These are phyloP conservation scores for Diplodia mutila DNA, from an alignment of 2,329 filamentous ascomycete genomes.

Conservation along the genomic window DNA sequence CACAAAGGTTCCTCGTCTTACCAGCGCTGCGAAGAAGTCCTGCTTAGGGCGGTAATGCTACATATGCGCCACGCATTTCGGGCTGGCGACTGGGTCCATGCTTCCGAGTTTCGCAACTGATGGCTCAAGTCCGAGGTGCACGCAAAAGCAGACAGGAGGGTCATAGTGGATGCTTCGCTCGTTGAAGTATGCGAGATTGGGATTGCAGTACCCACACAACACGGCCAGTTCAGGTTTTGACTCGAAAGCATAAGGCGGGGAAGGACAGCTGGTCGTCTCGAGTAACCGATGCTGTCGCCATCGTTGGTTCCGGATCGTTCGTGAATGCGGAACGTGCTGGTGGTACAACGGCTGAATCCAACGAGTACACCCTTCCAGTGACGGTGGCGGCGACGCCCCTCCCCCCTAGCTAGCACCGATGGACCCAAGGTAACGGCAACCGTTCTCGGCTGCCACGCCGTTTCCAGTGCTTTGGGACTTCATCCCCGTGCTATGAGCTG, in stretches of 20 bases:
- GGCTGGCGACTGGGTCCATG: no score
- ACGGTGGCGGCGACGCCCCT: not conserved
- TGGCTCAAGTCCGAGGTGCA: no score
- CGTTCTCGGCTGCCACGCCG: conserved; percentile 1
- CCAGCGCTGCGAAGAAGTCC: no score
- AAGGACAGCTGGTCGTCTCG: not conserved
- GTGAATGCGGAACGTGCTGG: not conserved
- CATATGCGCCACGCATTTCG: no score
- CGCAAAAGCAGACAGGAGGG: no score
- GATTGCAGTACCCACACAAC: not conserved
- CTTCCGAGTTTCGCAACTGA: no score
- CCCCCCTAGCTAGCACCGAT: not conserved
- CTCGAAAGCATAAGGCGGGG: not conserved
- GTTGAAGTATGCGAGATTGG: not conserved
- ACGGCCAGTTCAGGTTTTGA: not conserved
- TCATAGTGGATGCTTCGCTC: not conserved
- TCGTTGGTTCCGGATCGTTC: not conserved
- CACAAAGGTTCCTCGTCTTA: no score
- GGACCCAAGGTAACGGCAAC: not conserved
- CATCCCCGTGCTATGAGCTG: not conserved
- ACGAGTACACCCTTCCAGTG: not conserved
- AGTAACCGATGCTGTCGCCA: no score
- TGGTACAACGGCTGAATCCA: not conserved
- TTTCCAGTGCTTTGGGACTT: not conserved
- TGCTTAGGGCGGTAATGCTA: no score